A percentile compares a stretch with the other conserved stretches of the same genome.
phyloP scores from a whole-genome alignment of 441 rosid species.

The Pelargonium fulgidum region DNA sequence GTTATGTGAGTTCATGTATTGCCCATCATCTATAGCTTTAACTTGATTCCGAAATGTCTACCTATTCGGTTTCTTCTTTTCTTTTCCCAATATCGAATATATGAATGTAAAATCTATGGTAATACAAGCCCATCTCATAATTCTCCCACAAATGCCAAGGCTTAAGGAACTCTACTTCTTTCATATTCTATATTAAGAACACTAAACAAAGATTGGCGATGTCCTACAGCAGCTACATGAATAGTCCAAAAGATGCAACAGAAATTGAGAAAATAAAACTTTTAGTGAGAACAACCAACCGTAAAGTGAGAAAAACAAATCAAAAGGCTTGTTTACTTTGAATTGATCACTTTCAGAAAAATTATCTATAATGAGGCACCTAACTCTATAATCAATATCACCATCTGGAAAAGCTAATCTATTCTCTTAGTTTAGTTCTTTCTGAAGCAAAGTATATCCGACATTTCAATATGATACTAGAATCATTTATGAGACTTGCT shows the following conservation, averaged over 20 bases:
- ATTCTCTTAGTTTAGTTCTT: background rate
- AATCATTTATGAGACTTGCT: too few species aligned
- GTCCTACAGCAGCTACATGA: background rate
- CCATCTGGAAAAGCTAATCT: background rate
- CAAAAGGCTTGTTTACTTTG: background rate
- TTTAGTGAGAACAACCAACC: too few species aligned
- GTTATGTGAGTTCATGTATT: background rate
- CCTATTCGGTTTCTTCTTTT: background rate
- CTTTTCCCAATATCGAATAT: background rate
- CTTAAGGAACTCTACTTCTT: background rate
- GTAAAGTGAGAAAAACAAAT: background rate
- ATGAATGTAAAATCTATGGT: background rate
- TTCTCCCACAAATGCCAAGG: background rate
- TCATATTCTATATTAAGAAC: background rate
- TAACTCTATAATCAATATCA: background rate
- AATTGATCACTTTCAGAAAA: background rate
- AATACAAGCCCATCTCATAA: background rate
- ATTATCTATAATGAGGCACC: background rate
- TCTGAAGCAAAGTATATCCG: background rate
- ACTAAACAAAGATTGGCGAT: background rate
- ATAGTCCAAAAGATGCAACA: background rate
- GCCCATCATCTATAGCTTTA: background rate
- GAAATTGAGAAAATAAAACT: background rate
- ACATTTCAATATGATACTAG: background rate
- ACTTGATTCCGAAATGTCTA: background rate